Conservation (phyloP, 495 filamentous ascomycete species). For the Staphylotrichum longicolle region DNA sequence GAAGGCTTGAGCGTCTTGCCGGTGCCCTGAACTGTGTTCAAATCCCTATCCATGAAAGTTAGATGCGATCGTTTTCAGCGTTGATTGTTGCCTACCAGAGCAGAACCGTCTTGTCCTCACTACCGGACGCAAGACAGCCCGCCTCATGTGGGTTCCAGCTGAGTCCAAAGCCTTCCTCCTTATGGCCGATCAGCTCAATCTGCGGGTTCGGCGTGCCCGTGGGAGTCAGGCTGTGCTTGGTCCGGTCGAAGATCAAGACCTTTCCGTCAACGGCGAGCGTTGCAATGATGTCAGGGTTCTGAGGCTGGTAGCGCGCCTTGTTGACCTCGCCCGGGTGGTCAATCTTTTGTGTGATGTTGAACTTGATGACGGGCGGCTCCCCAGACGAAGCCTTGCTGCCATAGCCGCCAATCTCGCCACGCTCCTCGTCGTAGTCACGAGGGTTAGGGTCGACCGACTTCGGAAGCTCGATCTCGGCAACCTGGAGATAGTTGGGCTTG, state of each 20-base stretch:
- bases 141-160: conserved; percentile 84
- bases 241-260: conserved; percentile 90
- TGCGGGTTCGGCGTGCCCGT: conserved; percentile 72
- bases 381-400: conserved; percentile 59
- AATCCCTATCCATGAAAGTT: conserved; percentile 57
- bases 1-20: conserved; percentile 67
- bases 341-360: conserved; percentile 91
- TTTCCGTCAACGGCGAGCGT: conserved; percentile 86
- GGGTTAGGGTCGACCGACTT: conserved; percentile 70
- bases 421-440: conserved; percentile 82
- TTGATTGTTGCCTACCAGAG: conserved; percentile 64
- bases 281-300: conserved; percentile 96
- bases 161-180: conserved; percentile 88
- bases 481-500: conserved; percentile 89
- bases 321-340: conserved; percentile 97
- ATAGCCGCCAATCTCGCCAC: conserved; percentile 91
- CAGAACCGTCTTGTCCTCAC: conserved; percentile 84
- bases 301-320: conserved; percentile 95
- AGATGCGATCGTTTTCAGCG: conserved; percentile 9
- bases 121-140: conserved; percentile 83
- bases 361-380: conserved; percentile 64
- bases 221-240: conserved; percentile 79
- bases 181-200: conserved; percentile 82
- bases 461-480: conserved; percentile 88
- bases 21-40: conserved; percentile 61